These are phyloP conservation scores for Aspergillus unguis DNA, from an alignment of 2,329 filamentous ascomycete species.

Conservation along the genomic window DNA sequence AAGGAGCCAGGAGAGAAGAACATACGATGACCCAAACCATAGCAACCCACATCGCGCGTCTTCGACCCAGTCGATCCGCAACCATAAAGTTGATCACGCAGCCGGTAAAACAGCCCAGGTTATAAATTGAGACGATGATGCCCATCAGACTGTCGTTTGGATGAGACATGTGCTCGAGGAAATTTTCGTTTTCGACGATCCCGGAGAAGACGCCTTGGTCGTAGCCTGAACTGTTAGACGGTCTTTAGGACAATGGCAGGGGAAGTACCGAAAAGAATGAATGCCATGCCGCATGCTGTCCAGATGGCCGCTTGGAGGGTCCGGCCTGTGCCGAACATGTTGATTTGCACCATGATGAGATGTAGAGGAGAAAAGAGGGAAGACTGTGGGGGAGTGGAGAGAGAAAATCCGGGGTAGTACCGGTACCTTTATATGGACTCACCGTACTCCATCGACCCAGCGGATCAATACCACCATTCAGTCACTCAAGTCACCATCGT, in stretches of 20 bases:
- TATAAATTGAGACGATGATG: constrained; percentile 46
- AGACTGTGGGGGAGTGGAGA: background rate
- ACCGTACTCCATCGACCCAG: no score
- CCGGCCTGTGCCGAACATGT: constrained; percentile 24
- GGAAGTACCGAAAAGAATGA: constrained; percentile 26
- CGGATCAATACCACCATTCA: no score
- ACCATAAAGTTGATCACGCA: constrained; percentile 33
- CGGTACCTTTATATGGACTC: background rate
- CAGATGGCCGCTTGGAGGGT: constrained; percentile 23
- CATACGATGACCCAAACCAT: constrained; percentile 34
- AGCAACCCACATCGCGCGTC: constrained; percentile 33
- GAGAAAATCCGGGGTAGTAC: background rate
- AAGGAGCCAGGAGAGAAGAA: background rate
- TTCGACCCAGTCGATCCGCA: constrained; percentile 30
- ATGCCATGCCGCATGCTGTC: constrained; percentile 22
- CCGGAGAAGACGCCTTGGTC: constrained; percentile 51
- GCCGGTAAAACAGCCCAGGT: constrained; percentile 42
- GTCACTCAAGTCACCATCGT: background rate
- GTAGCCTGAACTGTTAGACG: constrained; percentile 34
- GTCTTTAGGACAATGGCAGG: background rate
- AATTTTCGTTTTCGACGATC: constrained; percentile 48
- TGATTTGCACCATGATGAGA: constrained; percentile 20
- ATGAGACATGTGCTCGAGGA: constrained; percentile 39
- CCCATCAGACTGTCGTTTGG: constrained; percentile 39
- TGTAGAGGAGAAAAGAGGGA: background rate